These are phyloP conservation scores for Selenicereus undatus DNA, from an alignment of 148 eudicot genomes.

Conservation along the genomic window DNA sequence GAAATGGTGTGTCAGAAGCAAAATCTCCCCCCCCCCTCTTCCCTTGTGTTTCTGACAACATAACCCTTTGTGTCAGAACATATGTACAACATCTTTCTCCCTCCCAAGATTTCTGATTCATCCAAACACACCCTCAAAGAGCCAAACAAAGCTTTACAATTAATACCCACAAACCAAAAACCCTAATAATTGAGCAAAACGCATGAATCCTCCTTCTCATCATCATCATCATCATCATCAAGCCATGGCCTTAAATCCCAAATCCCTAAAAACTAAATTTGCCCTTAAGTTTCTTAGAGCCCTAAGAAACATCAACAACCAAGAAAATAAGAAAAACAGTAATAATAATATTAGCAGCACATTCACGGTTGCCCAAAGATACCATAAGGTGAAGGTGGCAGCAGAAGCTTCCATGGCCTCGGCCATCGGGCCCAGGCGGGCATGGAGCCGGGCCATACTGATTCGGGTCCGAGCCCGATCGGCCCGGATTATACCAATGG, in stretches of 20 bases:
- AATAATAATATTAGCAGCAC: background rate
- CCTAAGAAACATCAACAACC: conserved; percentile 38
- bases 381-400: conserved; percentile 40
- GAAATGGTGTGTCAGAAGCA: conserved; percentile 38
- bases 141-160: background rate
- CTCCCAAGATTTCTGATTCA: conserved; percentile 33
- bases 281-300: conserved; percentile 53
- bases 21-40: conserved; percentile 27
- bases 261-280: conserved; percentile 45
- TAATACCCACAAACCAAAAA: conserved; percentile 11
- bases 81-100: conserved; percentile 2
- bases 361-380: conserved; percentile 14
- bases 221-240: conserved; percentile 7
- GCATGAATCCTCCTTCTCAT: conserved; percentile 21
- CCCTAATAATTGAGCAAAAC: conserved; percentile 10
- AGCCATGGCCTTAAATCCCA: conserved; percentile 25
- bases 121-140: background rate
- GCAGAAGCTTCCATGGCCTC: conserved; percentile 64
- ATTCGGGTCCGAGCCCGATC: conserved; percentile 24
- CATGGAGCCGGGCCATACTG: conserved; percentile 70
- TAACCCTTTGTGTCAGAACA: conserved; percentile 28
- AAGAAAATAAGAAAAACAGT: background rate
- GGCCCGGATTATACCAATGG: background rate
- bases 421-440: conserved; percentile 53
- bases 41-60: conserved; percentile 38